These are phyloP conservation scores for Vitis cinerea DNA, from an alignment of 164 flowering plant genomes.

Conservation along the genomic window DNA sequence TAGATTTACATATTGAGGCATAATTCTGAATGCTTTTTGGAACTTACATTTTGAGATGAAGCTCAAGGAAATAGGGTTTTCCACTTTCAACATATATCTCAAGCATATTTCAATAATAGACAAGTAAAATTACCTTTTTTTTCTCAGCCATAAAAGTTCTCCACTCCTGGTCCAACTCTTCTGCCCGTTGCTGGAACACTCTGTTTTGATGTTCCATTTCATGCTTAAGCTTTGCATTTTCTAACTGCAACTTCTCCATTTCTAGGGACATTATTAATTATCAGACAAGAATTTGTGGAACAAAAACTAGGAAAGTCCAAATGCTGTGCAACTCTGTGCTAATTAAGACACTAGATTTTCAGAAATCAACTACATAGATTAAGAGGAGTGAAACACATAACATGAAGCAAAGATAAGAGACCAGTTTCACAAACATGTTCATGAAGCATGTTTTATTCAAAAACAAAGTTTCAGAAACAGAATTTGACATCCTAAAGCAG, in stretches of 20 bases:
- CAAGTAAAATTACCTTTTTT: constrained; percentile 17
- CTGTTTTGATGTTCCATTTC: constrained; percentile 11
- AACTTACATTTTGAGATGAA: not conserved
- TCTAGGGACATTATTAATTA: constrained; percentile 1
- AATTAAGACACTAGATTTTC: not conserved
- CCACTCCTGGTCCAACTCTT: constrained; percentile 11
- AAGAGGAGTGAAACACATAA: too few species aligned
- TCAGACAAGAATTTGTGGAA: not conserved
- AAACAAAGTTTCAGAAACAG: not conserved
- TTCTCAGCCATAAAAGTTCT: constrained; percentile 6
- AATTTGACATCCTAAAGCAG: not conserved
- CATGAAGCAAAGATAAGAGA: not conserved
- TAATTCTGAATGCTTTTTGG: not conserved
- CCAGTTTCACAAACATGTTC: not conserved
- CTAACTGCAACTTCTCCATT: constrained; percentile 18
- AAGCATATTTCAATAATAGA: not conserved
- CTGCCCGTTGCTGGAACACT: constrained; percentile 11
- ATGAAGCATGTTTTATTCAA: not conserved
- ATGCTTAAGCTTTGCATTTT: constrained; percentile 2
- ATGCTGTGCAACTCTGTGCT: not conserved
- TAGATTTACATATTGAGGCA: too few species aligned
- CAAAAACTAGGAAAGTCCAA: not conserved
- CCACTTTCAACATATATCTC: not conserved
- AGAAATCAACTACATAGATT: not conserved
- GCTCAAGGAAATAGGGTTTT: not conserved